phyloP scores from a whole-genome alignment of 1,139 yeast genomes.

The Hansenula anomala region DNA sequence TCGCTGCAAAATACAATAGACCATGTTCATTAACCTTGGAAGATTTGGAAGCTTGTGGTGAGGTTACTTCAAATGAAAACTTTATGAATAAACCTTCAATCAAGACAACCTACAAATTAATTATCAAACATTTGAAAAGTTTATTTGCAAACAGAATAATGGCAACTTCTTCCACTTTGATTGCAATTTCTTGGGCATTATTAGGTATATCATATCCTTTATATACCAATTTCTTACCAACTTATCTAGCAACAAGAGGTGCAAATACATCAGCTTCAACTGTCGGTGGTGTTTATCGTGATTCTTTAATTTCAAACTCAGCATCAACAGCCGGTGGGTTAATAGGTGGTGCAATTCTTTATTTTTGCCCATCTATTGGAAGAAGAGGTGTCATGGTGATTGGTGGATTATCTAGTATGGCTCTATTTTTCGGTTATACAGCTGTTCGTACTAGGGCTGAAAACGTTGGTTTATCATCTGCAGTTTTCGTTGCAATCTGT shows the following conservation, averaged over 20 bases:
- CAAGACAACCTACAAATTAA: constrained; percentile 6
- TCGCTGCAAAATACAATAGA: constrained; percentile 41
- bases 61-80: constrained; percentile 19
- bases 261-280: constrained; percentile 37
- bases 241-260: constrained; percentile 42
- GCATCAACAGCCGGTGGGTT: constrained; percentile 54
- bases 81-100: constrained; percentile 13
- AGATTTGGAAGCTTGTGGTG: constrained; percentile 40
- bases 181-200: constrained; percentile 43
- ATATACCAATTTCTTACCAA: constrained; percentile 46
- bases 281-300: constrained; percentile 48
- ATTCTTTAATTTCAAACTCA: constrained; percentile 44
- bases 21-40: constrained; percentile 40
- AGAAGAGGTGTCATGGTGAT: constrained; percentile 53
- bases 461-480: constrained; percentile 45
- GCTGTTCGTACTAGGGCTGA: constrained; percentile 41
- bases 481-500: constrained; percentile 43
- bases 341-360: constrained; percentile 40
- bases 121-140: constrained; percentile 26
- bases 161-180: constrained; percentile 35
- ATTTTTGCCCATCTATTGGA: constrained; percentile 43
- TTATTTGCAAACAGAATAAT: constrained; percentile 37
- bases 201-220: constrained; percentile 51
- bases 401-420: constrained; percentile 49
- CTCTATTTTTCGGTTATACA: constrained; percentile 51